Percentiles rank a stretch among this genome's conserved stretches.
phyloP scores from a whole-genome alignment of 2,329 filamentous ascomycete species.

The Volutella citrinella region DNA sequence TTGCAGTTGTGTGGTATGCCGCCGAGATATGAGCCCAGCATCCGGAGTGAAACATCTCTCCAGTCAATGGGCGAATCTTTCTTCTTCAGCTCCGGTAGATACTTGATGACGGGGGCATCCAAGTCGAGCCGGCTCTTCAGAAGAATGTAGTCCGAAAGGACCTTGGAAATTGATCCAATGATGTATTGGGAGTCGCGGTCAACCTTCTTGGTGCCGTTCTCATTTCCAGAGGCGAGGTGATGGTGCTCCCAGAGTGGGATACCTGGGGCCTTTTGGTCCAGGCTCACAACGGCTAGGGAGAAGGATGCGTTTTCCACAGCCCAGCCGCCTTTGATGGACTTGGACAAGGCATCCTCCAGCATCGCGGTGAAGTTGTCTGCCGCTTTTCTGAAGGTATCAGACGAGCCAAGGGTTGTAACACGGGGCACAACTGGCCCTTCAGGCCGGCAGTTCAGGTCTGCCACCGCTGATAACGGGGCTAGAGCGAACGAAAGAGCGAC shows the following conservation, averaged over 20 bases:
- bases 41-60: conserved; percentile 35
- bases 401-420: conserved; percentile 22
- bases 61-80: conserved; percentile 28
- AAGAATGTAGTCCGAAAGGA: conserved; percentile 35
- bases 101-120: conserved; percentile 31
- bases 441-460: conserved; percentile 25
- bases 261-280: conserved; percentile 22
- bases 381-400: conserved; percentile 26
- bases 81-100: conserved; percentile 30
- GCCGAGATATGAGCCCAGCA: conserved; percentile 35
- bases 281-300: conserved; percentile 34
- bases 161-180: conserved; percentile 39
- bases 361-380: conserved; percentile 24
- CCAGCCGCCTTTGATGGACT: conserved; percentile 33
- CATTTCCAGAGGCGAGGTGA: conserved; percentile 32
- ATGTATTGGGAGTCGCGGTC: conserved; percentile 38
- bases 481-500: background rate
- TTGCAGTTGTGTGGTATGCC: conserved; percentile 36
- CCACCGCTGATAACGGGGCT: background rate
- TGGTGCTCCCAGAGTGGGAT: conserved; percentile 40
- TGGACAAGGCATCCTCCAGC: conserved; percentile 29
- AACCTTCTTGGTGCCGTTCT: conserved; percentile 30
- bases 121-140: conserved; percentile 33
- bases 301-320: conserved; percentile 35
- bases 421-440: conserved; percentile 30